phyloP scores from a whole-genome alignment of 2,329 filamentous ascomycete species.

The Clarireedia homoeocarpa region DNA sequence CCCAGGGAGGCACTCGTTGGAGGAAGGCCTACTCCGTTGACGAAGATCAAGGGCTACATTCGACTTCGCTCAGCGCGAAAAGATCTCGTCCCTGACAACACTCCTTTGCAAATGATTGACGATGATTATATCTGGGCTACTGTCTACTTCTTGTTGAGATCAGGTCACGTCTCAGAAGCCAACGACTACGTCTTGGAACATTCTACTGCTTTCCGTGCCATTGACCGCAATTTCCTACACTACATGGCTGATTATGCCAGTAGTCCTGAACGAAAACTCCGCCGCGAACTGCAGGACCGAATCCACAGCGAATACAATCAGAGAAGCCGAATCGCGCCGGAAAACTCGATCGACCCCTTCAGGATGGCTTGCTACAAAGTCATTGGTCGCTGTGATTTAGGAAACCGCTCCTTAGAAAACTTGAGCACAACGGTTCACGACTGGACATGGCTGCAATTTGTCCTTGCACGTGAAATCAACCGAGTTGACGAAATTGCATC shows the following conservation, averaged over 20 bases:
- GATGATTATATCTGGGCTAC: constrained; percentile 90
- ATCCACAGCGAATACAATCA: constrained; percentile 88
- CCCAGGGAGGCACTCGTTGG: constrained; percentile 84
- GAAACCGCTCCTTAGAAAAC: constrained; percentile 55
- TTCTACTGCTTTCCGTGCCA: constrained; percentile 72
- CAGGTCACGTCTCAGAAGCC: constrained; percentile 77
- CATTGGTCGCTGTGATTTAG: constrained; percentile 69
- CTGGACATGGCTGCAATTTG: constrained; percentile 67
- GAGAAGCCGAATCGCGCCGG: constrained; percentile 72
- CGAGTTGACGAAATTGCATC: constrained; percentile 55
- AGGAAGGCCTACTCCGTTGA: constrained; percentile 78
- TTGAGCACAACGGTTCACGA: constrained; percentile 52
- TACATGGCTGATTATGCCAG: constrained; percentile 83
- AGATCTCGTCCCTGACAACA: constrained; percentile 74
- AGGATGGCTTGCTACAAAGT: constrained; percentile 98
- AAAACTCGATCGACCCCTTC: constrained; percentile 87
- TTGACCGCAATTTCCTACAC: constrained; percentile 81
- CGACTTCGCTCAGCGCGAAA: constrained; percentile 71
- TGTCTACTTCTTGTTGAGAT: constrained; percentile 83
- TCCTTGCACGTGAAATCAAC: constrained; percentile 58
- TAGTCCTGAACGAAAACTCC: constrained; percentile 68
- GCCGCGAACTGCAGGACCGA: constrained; percentile 71
- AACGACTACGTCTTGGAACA: constrained; percentile 78
- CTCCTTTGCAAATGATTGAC: constrained; percentile 69
- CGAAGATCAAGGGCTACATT: constrained; percentile 89